Evolutionary conservation across 139 green algal species (phyloP), one percentile per base, ranked within the genome.

Genomic region (Haematococcus sp.): DNA sequence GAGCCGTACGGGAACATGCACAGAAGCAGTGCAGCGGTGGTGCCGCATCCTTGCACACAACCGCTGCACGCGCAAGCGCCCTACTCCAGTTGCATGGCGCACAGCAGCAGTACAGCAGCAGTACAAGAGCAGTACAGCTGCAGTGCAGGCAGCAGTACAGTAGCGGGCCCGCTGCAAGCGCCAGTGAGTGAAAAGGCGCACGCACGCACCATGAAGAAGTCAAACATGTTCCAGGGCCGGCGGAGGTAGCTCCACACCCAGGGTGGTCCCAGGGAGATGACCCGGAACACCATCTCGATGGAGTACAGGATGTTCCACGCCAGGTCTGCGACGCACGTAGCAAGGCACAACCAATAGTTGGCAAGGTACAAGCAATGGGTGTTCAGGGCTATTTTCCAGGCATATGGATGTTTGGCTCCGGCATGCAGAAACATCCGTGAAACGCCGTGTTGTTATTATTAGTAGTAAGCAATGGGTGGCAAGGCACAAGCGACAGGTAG

Each of bases 241-340:
- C 5, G 2, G 34, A 76, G 23, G 59, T 76, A 76, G 17, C 2
- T 49, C 3, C 25, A 28, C 15, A 70, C 11, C 17, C 58, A 63
- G 23, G 52, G 67, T 16, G 46, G 67, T 3, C 63, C 72, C 11
- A 71, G 61, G 22, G 63, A 46, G 23, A 65, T 25, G 22, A 66
- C 30, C 30, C 72, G 46, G 2, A 78, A 5, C 3, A 55, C 16
- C 20, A 59, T 59, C 63, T 78, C 63, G 19, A 72, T 35, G 20
- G 72, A 67, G 63, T 70, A 76, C 4, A 76, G 25, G 4, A 76
- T 31, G 43, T 76, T 76, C 46, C 68, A 25, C 1, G 58, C 58
- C 23, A 70, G 58, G 7, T 76, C 71, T 76, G 69, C 32, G 16
- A 28, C 28, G 52, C 9, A 30, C 65, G n/a, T 46, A 70, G 11